Base-by-base conservation (phyloP, 208 protist genomes). In the Trypanosoma lewisi region DNA sequence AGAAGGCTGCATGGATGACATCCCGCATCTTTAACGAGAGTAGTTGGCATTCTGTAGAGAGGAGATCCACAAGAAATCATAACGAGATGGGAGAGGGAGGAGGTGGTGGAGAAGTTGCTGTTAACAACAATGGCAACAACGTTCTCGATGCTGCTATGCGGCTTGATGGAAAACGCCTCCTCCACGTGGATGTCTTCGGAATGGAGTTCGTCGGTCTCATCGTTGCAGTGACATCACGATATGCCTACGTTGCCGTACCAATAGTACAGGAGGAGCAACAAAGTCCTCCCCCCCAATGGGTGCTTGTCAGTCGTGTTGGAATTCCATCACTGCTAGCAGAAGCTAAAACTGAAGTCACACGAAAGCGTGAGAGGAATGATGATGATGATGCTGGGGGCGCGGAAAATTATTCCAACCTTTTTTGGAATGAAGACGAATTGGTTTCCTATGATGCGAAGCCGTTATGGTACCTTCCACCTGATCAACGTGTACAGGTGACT, bases 11-110 rank as follows among this genome's bases (percentile, higher is more conserved):
- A 37, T 90, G 82, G 77, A 53, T 83, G 31, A 75, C 82, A 21
- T 82, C 89, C 65, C 75, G 82, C 6, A 78, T 91, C 30, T 65
- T 88, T 27, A 94, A 94, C 56, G 84, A 94, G 60, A 64, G 69
- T 2, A 75, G 69, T 63, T 94, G 87, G 87, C 72, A 47, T 59
- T 0, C 19, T 36, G 34, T 7, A 9, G 52, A 51, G 17, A 56
- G 4, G 12, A 45, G 21, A 1, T 14, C 12, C 17, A 4, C 25
- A 0, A 36, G n/a, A 0, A 27, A 21, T 28, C 4, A 16, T 33
- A 44, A 39, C 49, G 50, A 53, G 27, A 27, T n/a, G 1, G 51
- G 58, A 1, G 65, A 76, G 4, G 19, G 34, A 19, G 53, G 14
- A 2, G 31, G 56, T 52, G 33, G 39, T 55, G 33, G 25, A 14